These are phyloP conservation scores for Pleurozium schreberi DNA, from an alignment of 225 moss, liverwort and hornwort species.

Conservation along the genomic window DNA sequence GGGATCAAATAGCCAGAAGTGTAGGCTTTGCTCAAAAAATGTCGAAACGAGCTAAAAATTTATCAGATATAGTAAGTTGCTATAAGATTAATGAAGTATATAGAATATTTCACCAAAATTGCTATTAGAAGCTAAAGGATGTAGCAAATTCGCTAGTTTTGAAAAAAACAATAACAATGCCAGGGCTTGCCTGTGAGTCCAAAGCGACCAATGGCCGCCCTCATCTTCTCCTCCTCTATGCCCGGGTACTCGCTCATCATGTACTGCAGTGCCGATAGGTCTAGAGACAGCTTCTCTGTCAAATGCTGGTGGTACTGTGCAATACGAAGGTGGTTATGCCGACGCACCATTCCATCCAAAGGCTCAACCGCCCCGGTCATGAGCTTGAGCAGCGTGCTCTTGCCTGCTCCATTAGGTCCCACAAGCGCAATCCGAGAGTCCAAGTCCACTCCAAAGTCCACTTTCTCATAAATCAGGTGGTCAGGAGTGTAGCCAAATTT, in stretches of 20 bases:
- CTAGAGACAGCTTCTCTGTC: conserved; percentile 50
- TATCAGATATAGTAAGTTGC: neutral
- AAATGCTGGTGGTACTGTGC: conserved; percentile 88
- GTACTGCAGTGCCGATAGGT: conserved; percentile 59
- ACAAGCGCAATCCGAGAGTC: conserved; percentile 82
- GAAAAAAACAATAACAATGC: neutral
- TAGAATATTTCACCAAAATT: neutral
- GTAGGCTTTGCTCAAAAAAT: neutral
- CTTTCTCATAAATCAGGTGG: conserved; percentile 48
- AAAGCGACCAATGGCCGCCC: conserved; percentile 77
- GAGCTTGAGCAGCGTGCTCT: conserved; percentile 73
- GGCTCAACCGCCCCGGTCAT: conserved; percentile 88
- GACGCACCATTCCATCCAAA: conserved; percentile 79
- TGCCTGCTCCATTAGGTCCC: conserved; percentile 78
- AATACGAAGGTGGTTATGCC: conserved; percentile 81
- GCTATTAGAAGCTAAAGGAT: neutral
- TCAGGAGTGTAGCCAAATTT: conserved; percentile 64
- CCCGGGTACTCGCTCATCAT: conserved; percentile 85
- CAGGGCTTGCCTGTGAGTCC: conserved; percentile 59
- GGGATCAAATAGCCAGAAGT: neutral
- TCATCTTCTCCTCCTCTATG: conserved; percentile 83
- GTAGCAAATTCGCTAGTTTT: neutral
- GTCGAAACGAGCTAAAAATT: neutral
- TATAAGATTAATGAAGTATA: neutral
- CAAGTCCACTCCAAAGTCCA: conserved; percentile 82